Evolutionary conservation across 345 rosid genomes (phyloP).

Genomic region (Populus davidiana): DNA sequence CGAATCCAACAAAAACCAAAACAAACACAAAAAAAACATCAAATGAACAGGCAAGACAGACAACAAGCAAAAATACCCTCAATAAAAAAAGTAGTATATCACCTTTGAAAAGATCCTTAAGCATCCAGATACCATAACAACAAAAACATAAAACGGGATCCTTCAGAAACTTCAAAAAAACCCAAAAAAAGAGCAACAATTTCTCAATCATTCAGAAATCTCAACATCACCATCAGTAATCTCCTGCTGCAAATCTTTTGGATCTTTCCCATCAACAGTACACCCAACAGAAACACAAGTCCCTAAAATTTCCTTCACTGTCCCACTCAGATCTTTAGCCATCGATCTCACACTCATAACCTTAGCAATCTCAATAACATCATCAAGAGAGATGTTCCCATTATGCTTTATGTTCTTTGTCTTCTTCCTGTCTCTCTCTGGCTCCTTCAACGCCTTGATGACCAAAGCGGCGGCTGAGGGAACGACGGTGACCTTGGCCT

Average conservation of each 20-base stretch:
- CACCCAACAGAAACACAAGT: conserved; percentile 23
- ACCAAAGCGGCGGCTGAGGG: conserved; percentile 16
- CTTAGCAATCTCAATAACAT: conserved; percentile 19
- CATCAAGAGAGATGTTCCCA: conserved; percentile 12
- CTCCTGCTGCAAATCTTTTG: conserved; percentile 18
- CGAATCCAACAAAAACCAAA: background rate
- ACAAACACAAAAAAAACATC: background rate
- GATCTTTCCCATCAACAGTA: conserved; percentile 19
- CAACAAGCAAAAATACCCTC: background rate
- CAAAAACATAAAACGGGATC: background rate
- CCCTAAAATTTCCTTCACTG: conserved; percentile 14
- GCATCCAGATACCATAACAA: background rate
- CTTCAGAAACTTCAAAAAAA: background rate
- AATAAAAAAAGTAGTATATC: background rate
- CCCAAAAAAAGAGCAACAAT: background rate
- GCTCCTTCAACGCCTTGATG: conserved; percentile 19
- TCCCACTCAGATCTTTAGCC: conserved; percentile 17
- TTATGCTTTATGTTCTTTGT: conserved; percentile 17
- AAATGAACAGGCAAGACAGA: background rate
- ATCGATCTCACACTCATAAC: conserved; percentile 13
- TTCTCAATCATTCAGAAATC: conserved; percentile 11
- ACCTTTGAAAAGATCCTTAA: background rate
- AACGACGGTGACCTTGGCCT: conserved; percentile 17
- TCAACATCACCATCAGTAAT: conserved; percentile 22
- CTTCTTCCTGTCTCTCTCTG: conserved; percentile 18